Conservation (phyloP, 169 alveolate genomes). For the Plasmodium chabaudi region DNA sequence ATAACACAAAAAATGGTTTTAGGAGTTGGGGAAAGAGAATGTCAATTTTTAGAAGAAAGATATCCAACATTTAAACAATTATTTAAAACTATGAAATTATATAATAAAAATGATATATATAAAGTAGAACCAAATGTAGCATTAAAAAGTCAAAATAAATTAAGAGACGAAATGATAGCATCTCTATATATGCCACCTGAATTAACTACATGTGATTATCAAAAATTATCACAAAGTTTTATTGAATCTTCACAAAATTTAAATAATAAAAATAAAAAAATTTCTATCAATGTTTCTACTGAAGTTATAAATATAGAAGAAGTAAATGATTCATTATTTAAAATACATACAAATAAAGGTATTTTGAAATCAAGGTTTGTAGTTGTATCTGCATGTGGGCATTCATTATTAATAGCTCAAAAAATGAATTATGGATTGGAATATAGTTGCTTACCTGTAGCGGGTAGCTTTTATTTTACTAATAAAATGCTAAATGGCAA, state of each 20-base stretch:
- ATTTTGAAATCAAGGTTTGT: constrained; percentile 82
- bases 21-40: constrained; percentile 90
- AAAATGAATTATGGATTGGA: constrained; percentile 87
- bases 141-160: constrained; percentile 36
- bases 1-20: constrained; percentile 89
- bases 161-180: constrained; percentile 75
- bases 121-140: constrained; percentile 89
- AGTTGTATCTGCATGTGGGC: constrained; percentile 91
- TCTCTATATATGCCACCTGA: constrained; percentile 86
- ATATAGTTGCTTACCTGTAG: constrained; percentile 89
- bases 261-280: constrained; percentile 69
- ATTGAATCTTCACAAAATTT: constrained; percentile 76
- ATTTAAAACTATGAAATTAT: constrained; percentile 79
- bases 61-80: constrained; percentile 79
- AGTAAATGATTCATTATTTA: constrained; percentile 62
- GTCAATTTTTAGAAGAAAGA: constrained; percentile 85
- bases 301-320: constrained; percentile 81
- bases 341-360: constrained; percentile 81
- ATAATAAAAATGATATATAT: constrained; percentile 79
- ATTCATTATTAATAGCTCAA: constrained; percentile 89
- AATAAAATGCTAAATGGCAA: constrained; percentile 85
- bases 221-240: constrained; percentile 81
- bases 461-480: constrained; percentile 90
- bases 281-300: constrained; percentile 78
- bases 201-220: constrained; percentile 86